phyloP scores from a whole-genome alignment of 768 basidiomycete genomes.

The Lyophyllum decastes region DNA sequence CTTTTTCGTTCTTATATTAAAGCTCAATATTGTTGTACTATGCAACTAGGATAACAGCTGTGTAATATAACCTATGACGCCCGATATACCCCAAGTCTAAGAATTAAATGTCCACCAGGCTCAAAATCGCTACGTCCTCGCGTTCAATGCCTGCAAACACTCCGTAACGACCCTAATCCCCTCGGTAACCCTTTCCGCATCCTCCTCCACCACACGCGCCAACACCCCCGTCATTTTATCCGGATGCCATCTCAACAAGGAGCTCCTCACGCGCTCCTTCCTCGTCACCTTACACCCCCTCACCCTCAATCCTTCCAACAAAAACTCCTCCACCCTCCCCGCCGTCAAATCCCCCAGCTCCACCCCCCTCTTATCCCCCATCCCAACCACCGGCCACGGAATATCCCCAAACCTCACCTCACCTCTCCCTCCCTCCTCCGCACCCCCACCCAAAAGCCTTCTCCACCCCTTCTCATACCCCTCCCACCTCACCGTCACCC shows the following conservation, averaged over 20 bases:
- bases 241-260: slow-evolving; percentile 69
- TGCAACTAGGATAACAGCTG: too few relatives aligned
- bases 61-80: neutral
- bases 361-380: slow-evolving; percentile 8
- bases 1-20: too few relatives aligned
- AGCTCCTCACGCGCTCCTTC: slow-evolving; percentile 57
- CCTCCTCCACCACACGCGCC: slow-evolving; percentile 42
- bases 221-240: slow-evolving; percentile 56
- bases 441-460: slow-evolving; percentile 26
- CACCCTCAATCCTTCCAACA: slow-evolving; percentile 47
- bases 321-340: slow-evolving; percentile 46
- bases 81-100: neutral
- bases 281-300: slow-evolving; percentile 39
- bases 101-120: neutral
- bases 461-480: slow-evolving; percentile 56
- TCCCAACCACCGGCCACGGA: slow-evolving; percentile 59
- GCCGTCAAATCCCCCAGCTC: slow-evolving; percentile 35
- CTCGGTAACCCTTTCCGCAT: slow-evolving; percentile 42
- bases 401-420: slow-evolving; percentile 49
- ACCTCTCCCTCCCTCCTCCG: slow-evolving; percentile 4
- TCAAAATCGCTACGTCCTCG: neutral
- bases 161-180: slow-evolving; percentile 47
- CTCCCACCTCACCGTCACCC: slow-evolving; percentile 45
- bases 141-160: slow-evolving; percentile 33
- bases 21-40: too few relatives aligned